These are phyloP conservation scores for Tagetes erecta DNA, from an alignment of 129 eudicot genomes.

Conservation along the genomic window DNA sequence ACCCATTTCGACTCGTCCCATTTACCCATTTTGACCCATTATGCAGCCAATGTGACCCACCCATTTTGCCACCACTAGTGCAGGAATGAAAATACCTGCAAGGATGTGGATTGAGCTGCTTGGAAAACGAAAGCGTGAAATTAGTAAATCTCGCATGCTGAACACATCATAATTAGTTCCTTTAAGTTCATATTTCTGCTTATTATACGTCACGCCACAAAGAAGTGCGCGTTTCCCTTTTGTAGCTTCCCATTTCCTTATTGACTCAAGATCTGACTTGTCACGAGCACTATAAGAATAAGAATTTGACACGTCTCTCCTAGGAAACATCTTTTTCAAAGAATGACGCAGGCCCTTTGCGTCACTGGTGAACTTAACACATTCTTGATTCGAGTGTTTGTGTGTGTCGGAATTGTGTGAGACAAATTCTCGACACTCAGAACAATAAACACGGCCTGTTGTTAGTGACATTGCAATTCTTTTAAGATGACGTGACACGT, in stretches of 20 bases:
- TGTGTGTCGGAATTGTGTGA: conserved; percentile 16
- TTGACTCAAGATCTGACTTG: conserved; percentile 22
- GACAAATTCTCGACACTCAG: conserved; percentile 28
- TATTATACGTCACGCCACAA: conserved; percentile 67
- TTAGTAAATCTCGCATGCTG: conserved; percentile 51
- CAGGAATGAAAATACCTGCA: conserved; percentile 43
- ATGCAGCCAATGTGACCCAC: neutral
- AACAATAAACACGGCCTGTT: conserved; percentile 28
- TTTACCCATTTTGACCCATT: neutral
- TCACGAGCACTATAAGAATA: conserved; percentile 11
- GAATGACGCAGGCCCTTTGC: conserved; percentile 27
- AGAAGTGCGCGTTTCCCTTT: conserved; percentile 72
- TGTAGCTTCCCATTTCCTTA: conserved; percentile 36
- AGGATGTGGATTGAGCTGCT: conserved; percentile 49
- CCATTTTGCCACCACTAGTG: neutral
- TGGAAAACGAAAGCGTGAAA: conserved; percentile 47
- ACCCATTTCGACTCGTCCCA: neutral
- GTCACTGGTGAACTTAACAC: conserved; percentile 5
- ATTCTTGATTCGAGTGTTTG: neutral
- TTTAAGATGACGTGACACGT: conserved; percentile 1
- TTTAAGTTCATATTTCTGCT: conserved; percentile 54
- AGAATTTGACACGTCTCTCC: neutral
- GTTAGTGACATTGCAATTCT: conserved; percentile 20
- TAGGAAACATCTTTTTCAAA: conserved; percentile 10
- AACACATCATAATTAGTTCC: conserved; percentile 61